Conservation (phyloP, 768 basidiomycete species). For the Suillus plorans region DNA sequence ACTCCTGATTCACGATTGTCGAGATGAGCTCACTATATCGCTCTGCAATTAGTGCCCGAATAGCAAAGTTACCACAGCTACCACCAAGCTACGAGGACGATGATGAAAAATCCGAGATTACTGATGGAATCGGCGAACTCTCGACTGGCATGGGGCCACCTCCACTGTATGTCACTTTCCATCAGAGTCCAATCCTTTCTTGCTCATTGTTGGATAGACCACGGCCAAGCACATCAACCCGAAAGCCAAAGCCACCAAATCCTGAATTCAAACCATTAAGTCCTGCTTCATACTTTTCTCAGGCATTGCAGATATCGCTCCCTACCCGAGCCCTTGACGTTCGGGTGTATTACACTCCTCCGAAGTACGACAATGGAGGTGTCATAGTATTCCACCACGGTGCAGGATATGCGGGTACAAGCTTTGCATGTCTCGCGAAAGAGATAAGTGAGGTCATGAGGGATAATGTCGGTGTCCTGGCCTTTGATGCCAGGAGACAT, state of each 20-base stretch:
- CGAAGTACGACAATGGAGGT: slow-evolving; percentile 46
- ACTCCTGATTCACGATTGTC: slow-evolving; percentile 4
- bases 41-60: slow-evolving; percentile 72
- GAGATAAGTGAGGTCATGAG: slow-evolving; percentile 59
- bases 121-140: slow-evolving; percentile 59
- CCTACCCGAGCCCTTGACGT: slow-evolving; percentile 60
- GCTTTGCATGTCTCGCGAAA: slow-evolving; percentile 89
- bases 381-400: slow-evolving; percentile 95
- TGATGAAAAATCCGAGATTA: slow-evolving; percentile 48
- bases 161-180: slow-evolving; percentile 47
- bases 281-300: slow-evolving; percentile 70
- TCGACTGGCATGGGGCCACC: slow-evolving; percentile 63
- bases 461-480: slow-evolving; percentile 78
- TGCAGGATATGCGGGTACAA: slow-evolving; percentile 87
- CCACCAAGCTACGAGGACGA: slow-evolving; percentile 46
- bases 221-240: slow-evolving; percentile 25
- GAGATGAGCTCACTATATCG: slow-evolving; percentile 73
- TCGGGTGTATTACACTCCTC: slow-evolving; percentile 82
- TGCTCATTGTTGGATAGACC: slow-evolving; percentile 13
- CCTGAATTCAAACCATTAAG: slow-evolving; percentile 76
- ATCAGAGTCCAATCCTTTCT: slow-evolving; percentile 13
- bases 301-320: slow-evolving; percentile 78
- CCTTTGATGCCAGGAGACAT: slow-evolving; percentile 84
- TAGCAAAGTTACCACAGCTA: slow-evolving; percentile 71
- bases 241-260: slow-evolving; percentile 43